A percentile compares a stretch with the other conserved stretches of the same genome.
These are phyloP conservation scores for Stachybotrys chartarum DNA, from an alignment of 2,329 filamentous ascomycete species.

Conservation along the genomic window DNA sequence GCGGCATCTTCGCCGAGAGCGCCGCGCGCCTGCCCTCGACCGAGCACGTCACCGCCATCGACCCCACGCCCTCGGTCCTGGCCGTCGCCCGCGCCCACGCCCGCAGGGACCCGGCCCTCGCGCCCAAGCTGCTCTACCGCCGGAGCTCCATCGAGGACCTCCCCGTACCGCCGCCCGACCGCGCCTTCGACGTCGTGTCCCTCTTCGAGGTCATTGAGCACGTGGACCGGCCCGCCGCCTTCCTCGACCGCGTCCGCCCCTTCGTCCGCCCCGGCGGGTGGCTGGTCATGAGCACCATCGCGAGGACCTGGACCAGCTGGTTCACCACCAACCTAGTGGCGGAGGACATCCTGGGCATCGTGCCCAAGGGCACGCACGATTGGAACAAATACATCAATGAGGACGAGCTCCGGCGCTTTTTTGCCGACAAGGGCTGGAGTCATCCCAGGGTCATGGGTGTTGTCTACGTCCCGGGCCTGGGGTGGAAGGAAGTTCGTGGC, in stretches of 20 bases:
- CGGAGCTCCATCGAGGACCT: slow-evolving; percentile 73
- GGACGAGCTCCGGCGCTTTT: slow-evolving; percentile 58
- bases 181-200: slow-evolving; percentile 71
- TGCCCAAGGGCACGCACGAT: slow-evolving; percentile 89
- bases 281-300: slow-evolving; percentile 88
- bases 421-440: slow-evolving; percentile 51
- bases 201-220: slow-evolving; percentile 96
- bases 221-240: slow-evolving; percentile 66
- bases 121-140: slow-evolving; percentile 59
- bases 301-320: slow-evolving; percentile 82
- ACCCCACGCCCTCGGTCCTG: slow-evolving; percentile 69
- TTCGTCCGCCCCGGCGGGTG: slow-evolving; percentile 88
- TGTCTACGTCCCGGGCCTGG: slow-evolving; percentile 81
- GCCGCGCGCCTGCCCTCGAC: slow-evolving; percentile 64
- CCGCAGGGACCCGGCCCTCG: slow-evolving; percentile 62
- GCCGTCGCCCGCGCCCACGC: slow-evolving; percentile 71
- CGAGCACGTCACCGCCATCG: slow-evolving; percentile 63
- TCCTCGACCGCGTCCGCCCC: slow-evolving; percentile 62
- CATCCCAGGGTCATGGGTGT: slow-evolving; percentile 65
- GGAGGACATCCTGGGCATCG: slow-evolving; percentile 79
- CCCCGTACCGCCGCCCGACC: slow-evolving; percentile 26
- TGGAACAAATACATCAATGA: slow-evolving; percentile 96
- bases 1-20: slow-evolving; percentile 91
- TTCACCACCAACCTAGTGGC: slow-evolving; percentile 87
- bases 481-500: slow-evolving; percentile 77